Evolutionary conservation across 2,329 filamentous ascomycete genomes (phyloP).

Genomic region (Fusarium marasasianum): DNA sequence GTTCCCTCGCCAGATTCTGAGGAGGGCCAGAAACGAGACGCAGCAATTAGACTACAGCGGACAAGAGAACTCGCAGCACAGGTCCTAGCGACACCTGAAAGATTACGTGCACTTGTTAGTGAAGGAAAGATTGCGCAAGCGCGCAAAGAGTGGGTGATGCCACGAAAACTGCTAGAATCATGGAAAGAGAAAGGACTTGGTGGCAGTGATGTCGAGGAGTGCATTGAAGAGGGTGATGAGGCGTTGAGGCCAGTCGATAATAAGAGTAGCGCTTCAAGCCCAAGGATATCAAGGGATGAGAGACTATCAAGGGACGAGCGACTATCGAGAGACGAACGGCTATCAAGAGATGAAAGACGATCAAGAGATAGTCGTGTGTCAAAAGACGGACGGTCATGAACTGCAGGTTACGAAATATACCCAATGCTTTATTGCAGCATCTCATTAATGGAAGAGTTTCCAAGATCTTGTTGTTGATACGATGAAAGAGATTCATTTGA

Average conservation of each 20-base stretch:
- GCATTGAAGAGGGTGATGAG: conserved; percentile 65
- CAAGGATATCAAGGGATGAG: conserved; percentile 34
- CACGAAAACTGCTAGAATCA: conserved; percentile 58
- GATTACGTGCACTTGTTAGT: conserved; percentile 65
- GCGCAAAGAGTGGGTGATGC: conserved; percentile 64
- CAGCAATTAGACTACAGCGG: conserved; percentile 47
- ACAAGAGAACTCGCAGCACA: conserved; percentile 68
- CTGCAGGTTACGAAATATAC: conserved; percentile 34
- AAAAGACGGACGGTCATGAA: conserved; percentile 28
- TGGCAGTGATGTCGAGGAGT: conserved; percentile 62
- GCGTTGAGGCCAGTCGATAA: conserved; percentile 48
- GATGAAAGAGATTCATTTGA: not conserved
- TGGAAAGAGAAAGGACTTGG: conserved; percentile 67
- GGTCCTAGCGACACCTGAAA: conserved; percentile 68
- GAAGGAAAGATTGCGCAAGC: conserved; percentile 71
- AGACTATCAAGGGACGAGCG: conserved; percentile 32
- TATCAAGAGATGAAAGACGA: conserved; percentile 29
- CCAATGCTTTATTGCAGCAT: conserved; percentile 21
- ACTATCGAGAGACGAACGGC: conserved; percentile 29
- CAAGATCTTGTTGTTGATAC: not conserved
- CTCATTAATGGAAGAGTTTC: not conserved
- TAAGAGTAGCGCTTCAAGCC: conserved; percentile 30
- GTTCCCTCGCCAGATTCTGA: conserved; percentile 58
- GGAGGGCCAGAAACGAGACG: conserved; percentile 47
- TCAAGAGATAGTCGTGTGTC: conserved; percentile 33